Percentiles rank a stretch among this genome's conserved stretches.
phyloP scores from a whole-genome alignment of 441 rosid species.

The Euphorbia corollata region DNA sequence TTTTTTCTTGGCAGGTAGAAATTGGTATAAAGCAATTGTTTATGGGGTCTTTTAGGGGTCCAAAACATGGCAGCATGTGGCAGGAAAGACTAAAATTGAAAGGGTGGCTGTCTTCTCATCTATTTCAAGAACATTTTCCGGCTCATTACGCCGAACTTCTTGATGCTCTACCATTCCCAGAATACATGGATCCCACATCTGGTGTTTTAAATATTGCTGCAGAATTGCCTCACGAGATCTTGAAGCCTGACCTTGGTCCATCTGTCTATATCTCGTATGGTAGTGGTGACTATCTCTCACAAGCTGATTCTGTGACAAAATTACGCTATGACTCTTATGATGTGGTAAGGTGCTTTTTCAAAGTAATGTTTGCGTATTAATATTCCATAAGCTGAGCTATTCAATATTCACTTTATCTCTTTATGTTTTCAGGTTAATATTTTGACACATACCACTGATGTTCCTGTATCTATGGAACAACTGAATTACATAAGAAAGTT shows the following conservation, averaged over 20 bases:
- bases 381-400: too few species aligned
- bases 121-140: constrained; percentile 80
- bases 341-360: constrained; percentile 52
- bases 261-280: constrained; percentile 65
- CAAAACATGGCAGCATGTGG: constrained; percentile 47
- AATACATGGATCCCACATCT: constrained; percentile 68
- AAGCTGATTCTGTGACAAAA: constrained; percentile 54
- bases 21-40: constrained; percentile 64
- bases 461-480: constrained; percentile 64
- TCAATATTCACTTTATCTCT: too few species aligned
- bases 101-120: constrained; percentile 81
- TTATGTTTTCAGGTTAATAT: constrained; percentile 91
- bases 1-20: constrained; percentile 56
- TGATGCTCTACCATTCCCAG: constrained; percentile 64
- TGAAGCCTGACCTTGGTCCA: constrained; percentile 68
- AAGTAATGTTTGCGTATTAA: too few species aligned
- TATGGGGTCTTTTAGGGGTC: constrained; percentile 68
- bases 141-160: constrained; percentile 65
- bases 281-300: constrained; percentile 55
- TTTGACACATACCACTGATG: constrained; percentile 72
- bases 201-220: constrained; percentile 76
- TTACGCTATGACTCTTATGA: constrained; percentile 66
- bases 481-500: constrained; percentile 70
- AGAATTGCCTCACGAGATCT: constrained; percentile 42
- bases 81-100: constrained; percentile 75